Percentiles rank a stretch among this genome's conserved stretches.
Conservation (phyloP, 331 rosid genomes). For the Quercus phellos region DNA sequence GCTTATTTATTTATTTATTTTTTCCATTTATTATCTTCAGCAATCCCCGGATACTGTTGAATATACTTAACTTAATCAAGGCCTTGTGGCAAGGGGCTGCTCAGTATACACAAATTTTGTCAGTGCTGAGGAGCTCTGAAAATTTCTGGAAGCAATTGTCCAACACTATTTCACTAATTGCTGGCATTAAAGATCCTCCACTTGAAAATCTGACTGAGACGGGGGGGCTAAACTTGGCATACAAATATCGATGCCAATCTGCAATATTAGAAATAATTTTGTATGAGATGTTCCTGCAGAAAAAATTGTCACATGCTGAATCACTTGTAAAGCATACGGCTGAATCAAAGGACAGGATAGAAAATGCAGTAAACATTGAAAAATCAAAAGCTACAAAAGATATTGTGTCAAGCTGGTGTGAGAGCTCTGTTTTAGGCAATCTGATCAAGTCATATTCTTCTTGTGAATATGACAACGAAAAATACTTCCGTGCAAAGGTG, state of each 20-base stretch:
- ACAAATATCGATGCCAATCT: constrained; percentile 62
- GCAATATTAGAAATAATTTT: constrained; percentile 68
- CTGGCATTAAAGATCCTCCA: constrained; percentile 33
- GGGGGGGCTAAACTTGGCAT: constrained; percentile 48
- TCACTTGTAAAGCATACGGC: constrained; percentile 46
- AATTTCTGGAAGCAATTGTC: constrained; percentile 61
- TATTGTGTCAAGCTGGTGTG: constrained; percentile 58
- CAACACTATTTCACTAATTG: constrained; percentile 31
- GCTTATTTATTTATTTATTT: constrained; percentile 11
- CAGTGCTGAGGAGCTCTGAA: constrained; percentile 45
- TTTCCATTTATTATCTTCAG: constrained; percentile 45
- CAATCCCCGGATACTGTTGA: constrained; percentile 56
- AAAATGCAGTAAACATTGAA: constrained; percentile 28
- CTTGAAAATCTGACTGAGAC: constrained; percentile 33
- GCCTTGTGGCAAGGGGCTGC: constrained; percentile 89
- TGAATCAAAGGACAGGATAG: constrained; percentile 48
- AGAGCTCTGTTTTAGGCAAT: constrained; percentile 52
- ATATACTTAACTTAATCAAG: constrained; percentile 64
- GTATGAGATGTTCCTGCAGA: constrained; percentile 74
- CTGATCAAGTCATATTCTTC: constrained; percentile 57
- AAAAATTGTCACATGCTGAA: constrained; percentile 66
- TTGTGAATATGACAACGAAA: constrained; percentile 40
- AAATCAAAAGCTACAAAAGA: constrained; percentile 47
- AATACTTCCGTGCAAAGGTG: constrained; percentile 64
- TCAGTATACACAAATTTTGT: constrained; percentile 57